Evolutionary conservation across 2,329 filamentous ascomycete genomes (phyloP).

Genomic region (Penicillium glabrum): DNA sequence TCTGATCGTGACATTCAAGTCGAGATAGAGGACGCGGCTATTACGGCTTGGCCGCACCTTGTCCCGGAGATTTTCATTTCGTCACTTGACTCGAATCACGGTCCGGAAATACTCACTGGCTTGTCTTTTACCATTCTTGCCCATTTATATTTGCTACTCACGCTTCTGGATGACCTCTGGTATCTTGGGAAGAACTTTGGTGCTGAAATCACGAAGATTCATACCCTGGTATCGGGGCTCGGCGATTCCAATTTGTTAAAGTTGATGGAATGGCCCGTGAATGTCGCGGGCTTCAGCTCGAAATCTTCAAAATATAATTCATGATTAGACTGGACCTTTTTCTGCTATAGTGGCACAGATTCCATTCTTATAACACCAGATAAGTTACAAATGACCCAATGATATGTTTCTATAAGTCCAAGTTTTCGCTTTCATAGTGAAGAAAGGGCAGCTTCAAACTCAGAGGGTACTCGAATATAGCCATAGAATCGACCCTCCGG

Average conservation of each 20-base stretch:
- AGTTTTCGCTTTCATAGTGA: not conserved
- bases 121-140: slow-evolving; percentile 16
- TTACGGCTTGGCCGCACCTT: slow-evolving; percentile 15
- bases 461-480: not conserved
- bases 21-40: slow-evolving; percentile 19
- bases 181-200: slow-evolving; percentile 6
- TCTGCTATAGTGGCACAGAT: too few species aligned
- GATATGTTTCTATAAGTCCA: too few species aligned
- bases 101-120: not conserved
- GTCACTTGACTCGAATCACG: slow-evolving; percentile 1
- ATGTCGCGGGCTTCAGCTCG: not conserved
- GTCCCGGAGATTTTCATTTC: slow-evolving; percentile 13
- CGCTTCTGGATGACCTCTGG: slow-evolving; percentile 8
- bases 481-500: not conserved
- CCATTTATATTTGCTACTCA: slow-evolving; percentile 16
- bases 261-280: slow-evolving; percentile 10
- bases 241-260: not conserved
- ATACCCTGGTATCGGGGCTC: not conserved
- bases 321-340: too few species aligned
- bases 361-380: too few species aligned
- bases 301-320: too few species aligned
- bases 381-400: too few species aligned
- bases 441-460: not conserved
- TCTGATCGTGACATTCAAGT: slow-evolving; percentile 10
- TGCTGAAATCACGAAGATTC: slow-evolving; percentile 9